These are phyloP conservation scores for Serpula lacrymans DNA, from an alignment of 768 basidiomycete species.

Conservation along the genomic window DNA sequence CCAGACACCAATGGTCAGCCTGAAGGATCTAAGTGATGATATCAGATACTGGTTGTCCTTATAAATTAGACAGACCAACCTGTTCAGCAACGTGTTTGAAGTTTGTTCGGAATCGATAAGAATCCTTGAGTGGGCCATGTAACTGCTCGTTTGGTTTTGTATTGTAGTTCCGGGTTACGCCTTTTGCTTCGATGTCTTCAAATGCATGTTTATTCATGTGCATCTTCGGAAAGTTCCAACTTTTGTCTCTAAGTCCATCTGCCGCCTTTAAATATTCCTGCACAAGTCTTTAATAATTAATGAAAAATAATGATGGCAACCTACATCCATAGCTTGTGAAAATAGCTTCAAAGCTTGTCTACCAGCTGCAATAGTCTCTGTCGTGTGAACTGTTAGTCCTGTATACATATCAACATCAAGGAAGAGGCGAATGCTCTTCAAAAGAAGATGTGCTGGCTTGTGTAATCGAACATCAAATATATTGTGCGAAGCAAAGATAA, in stretches of 20 bases:
- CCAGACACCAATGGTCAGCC: slow-evolving; percentile 1
- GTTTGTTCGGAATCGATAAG: slow-evolving; percentile 27
- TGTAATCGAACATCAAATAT: slow-evolving; percentile 11
- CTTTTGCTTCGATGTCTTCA: slow-evolving; percentile 29
- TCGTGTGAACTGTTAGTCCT: slow-evolving; percentile 28
- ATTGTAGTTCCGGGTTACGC: slow-evolving; percentile 25
- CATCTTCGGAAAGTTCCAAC: slow-evolving; percentile 32
- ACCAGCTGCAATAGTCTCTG: slow-evolving; percentile 20
- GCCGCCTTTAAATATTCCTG: too few relatives aligned
- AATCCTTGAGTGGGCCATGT: slow-evolving; percentile 23
- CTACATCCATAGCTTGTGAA: slow-evolving; percentile 19
- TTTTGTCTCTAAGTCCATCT: slow-evolving; percentile 15
- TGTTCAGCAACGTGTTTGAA: slow-evolving; percentile 30
- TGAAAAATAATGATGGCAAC: too few relatives aligned
- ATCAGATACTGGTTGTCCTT: not conserved
- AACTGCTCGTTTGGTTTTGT: slow-evolving; percentile 30
- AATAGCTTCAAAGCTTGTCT: slow-evolving; percentile 14
- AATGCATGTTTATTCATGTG: slow-evolving; percentile 31
- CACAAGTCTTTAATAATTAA: too few relatives aligned
- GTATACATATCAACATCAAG: too few relatives aligned
- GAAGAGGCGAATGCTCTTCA: too few relatives aligned
- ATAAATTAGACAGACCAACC: slow-evolving; percentile 19
- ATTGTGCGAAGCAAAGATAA: too few relatives aligned
- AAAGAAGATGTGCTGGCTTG: slow-evolving; percentile 18
- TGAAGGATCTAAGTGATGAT: slow-evolving; percentile 4